A percentile compares a stretch with the other conserved stretches of the same genome.
These are phyloP conservation scores for Caryocar brasiliense DNA, from an alignment of 441 rosid genomes.

Conservation along the genomic window DNA sequence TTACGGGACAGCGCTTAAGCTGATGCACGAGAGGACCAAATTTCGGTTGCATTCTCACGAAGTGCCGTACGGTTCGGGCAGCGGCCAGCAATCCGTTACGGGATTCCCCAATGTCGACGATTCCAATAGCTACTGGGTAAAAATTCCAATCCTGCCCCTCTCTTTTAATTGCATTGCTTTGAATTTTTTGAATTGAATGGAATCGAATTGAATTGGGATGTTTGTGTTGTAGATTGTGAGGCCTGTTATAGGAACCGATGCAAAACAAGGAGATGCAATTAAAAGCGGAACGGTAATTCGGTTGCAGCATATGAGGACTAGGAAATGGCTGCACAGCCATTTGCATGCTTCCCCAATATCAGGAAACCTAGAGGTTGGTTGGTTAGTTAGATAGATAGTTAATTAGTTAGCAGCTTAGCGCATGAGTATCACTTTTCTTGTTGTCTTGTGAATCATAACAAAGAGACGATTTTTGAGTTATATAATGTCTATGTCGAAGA, in stretches of 20 bases:
- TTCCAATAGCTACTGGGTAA: conserved; percentile 96
- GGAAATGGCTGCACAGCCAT: conserved; percentile 94
- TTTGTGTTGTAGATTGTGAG: conserved; percentile 49
- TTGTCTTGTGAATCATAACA: too few species aligned
- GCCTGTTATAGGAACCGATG: conserved; percentile 45
- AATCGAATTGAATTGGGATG: neutral
- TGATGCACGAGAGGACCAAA: conserved; percentile 86
- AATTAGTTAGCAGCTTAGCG: too few species aligned
- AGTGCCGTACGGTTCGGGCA: conserved; percentile 94
- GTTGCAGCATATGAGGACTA: conserved; percentile 85
- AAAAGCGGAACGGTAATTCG: conserved; percentile 58
- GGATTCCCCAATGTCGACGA: conserved; percentile 77
- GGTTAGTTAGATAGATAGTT: too few species aligned
- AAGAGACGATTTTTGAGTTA: too few species aligned
- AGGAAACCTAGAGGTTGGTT: conserved; percentile 87
- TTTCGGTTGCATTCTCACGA: conserved; percentile 86
- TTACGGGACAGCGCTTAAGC: conserved; percentile 73
- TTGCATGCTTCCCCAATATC: conserved; percentile 86
- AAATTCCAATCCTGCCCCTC: too few species aligned
- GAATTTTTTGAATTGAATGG: neutral
- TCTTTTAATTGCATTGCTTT: conserved; percentile 1
- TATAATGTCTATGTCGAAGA: too few species aligned
- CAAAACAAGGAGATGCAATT: conserved; percentile 77
- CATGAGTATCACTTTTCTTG: too few species aligned
- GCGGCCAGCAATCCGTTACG: conserved; percentile 97